Conservation (phyloP, 2,329 filamentous ascomycete species). For the Apiospora arundinis region DNA sequence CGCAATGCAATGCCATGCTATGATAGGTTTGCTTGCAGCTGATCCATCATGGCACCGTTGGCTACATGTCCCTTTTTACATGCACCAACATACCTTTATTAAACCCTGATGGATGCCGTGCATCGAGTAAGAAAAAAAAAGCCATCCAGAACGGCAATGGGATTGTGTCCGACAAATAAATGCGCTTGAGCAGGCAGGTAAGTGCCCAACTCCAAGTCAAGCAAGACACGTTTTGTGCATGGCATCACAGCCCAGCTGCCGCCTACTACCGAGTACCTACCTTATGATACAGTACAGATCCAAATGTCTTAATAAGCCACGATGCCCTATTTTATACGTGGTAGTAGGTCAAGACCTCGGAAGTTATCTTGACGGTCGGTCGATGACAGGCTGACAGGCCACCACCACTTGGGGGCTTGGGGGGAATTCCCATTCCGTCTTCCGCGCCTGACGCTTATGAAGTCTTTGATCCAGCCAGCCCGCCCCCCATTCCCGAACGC, state of each 20-base stretch:
- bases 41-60: constrained; percentile 10
- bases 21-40: constrained; percentile 3
- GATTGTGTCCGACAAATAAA: not conserved
- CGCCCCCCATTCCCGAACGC: constrained; percentile 10
- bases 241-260: not conserved
- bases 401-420: not conserved
- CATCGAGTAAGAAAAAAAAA: not conserved
- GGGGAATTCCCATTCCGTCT: not conserved
- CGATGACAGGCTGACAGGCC: not conserved
- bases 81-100: no score
- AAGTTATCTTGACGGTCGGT: not conserved
- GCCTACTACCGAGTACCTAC: no score
- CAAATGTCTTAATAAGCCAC: not conserved
- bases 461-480: not conserved
- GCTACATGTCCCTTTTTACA: not conserved
- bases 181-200: not conserved
- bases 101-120: not conserved
- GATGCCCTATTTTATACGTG: not conserved
- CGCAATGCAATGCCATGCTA: not conserved
- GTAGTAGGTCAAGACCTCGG: not conserved
- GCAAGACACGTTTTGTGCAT: not conserved
- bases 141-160: not conserved
- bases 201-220: not conserved
- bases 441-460: constrained; percentile 2
- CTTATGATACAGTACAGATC: not conserved